Evolutionary conservation across 2,329 filamentous ascomycete species (phyloP), one percentile per base, ranked within the genome.

Genomic region (Penicillium hesseltinei): DNA sequence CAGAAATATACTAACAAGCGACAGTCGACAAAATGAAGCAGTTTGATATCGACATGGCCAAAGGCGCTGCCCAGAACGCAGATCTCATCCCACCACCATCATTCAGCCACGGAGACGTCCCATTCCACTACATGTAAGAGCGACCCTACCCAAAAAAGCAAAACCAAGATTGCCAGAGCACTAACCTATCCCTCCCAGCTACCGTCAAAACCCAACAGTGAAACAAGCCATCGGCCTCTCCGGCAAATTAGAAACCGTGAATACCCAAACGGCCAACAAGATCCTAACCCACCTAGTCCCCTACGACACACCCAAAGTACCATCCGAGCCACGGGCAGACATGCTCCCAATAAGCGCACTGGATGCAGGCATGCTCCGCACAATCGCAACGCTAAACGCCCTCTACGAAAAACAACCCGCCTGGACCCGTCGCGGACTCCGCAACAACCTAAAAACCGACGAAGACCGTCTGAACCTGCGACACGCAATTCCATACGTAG

Each of bases 121-220:
- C 90, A 3, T 92, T 92, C 75, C 87, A 78, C 56, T 84, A 83
- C 64, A 73, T 75, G 77, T 81, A 73, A 51, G 74, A 62, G 3
- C 11, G 17, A 35, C 8, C 21, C 11, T 11, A 11, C 25, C 6
- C 0, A 9, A 2, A 33, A 17, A 27, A 23, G 1, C 23, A 23
- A 44, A 40, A 17, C 19, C 27, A 23, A 38, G 56, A 52, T 62
- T 51, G 33, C 33, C 5, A 21, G 45, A 25, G 31, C 70, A 67
- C 54, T 72, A 35, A 60, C 25, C 7, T 42, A 33, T 5, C 38
- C 60, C 64, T 29, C 25, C 36, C 73, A 87, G 87, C 61, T 97
- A 95, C 75, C 88, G 89, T 38, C 93, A 97, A 75, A 96, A 96
- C 60, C 85, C 89, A 0, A 88, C 88, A 53, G 88, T 92, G 27